Conservation (phyloP, 257 asterid genomes). For the Solanum paucissectum region DNA sequence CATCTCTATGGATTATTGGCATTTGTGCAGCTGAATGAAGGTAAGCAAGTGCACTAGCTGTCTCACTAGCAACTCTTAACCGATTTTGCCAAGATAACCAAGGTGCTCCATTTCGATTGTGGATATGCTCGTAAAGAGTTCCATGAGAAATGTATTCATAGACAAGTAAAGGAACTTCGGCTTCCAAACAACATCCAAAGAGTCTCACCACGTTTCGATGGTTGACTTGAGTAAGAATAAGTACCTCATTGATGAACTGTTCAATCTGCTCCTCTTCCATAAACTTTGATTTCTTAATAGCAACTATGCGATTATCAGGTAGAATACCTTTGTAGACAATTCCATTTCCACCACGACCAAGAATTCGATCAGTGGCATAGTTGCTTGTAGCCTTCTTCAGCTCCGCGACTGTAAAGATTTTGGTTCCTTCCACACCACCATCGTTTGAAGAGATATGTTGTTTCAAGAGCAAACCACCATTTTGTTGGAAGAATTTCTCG, state of each 20-base stretch:
- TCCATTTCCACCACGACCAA: constrained; percentile 62
- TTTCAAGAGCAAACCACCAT: constrained; percentile 51
- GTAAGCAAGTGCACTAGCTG: constrained; percentile 45
- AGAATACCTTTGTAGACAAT: constrained; percentile 43
- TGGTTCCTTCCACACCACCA: constrained; percentile 15
- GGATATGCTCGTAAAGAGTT: constrained; percentile 39
- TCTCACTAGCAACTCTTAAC: constrained; percentile 30
- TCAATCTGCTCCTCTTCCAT: constrained; percentile 46
- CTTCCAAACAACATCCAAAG: constrained; percentile 53
- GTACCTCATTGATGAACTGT: constrained; percentile 58
- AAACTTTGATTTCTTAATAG: constrained; percentile 38
- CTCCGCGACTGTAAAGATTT: not conserved
- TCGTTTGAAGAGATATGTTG: constrained; percentile 39
- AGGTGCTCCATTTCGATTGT: constrained; percentile 11
- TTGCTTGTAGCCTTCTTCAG: not conserved
- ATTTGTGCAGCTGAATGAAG: constrained; percentile 46
- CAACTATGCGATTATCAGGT: constrained; percentile 23
- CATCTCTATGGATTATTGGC: constrained; percentile 53
- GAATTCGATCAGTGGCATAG: constrained; percentile 31
- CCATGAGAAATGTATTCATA: constrained; percentile 37
- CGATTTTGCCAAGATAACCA: constrained; percentile 51
- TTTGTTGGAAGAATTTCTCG: constrained; percentile 59
- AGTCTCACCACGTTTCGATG: constrained; percentile 57
- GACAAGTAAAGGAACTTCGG: constrained; percentile 41
- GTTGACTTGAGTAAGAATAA: constrained; percentile 45